These are phyloP conservation scores for Suillus subluteus DNA, from an alignment of 768 basidiomycete genomes.

Conservation along the genomic window DNA sequence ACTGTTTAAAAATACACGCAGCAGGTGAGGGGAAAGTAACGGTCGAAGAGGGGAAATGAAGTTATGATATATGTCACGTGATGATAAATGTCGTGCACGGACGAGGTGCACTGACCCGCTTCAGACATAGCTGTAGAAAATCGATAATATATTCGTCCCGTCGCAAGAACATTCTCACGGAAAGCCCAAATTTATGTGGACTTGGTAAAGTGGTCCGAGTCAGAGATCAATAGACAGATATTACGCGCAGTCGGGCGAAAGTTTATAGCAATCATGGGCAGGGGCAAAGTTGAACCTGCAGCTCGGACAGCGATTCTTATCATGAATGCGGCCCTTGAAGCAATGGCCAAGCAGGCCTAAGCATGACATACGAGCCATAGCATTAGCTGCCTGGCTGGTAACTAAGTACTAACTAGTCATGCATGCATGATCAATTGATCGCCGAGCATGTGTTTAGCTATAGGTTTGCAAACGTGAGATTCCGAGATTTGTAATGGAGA, in stretches of 20 bases:
- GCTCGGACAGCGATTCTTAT: not conserved
- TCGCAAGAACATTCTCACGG: not conserved
- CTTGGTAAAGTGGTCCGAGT: too few relatives aligned
- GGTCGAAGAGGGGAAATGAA: slow-evolving; percentile 29
- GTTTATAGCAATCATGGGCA: not conserved
- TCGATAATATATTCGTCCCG: not conserved
- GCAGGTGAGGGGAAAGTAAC: slow-evolving; percentile 12
- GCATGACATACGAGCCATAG: not conserved
- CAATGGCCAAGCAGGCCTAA: not conserved
- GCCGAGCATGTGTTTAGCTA: not conserved
- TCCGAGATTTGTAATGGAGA: not conserved
- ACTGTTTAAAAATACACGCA: not conserved
- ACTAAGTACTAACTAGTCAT: not conserved
- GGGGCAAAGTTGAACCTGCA: not conserved
- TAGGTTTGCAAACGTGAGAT: not conserved
- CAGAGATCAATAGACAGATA: not conserved
- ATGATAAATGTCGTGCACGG: slow-evolving; percentile 33
- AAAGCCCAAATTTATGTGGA: not conserved
- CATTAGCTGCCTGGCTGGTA: not conserved
- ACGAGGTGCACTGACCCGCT: slow-evolving; percentile 20
- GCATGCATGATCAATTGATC: not conserved
- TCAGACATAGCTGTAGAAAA: not conserved
- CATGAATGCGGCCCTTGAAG: not conserved
- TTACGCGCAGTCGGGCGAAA: not conserved
- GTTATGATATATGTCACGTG: slow-evolving; percentile 27